Percentiles rank a stretch among this genome's conserved stretches.
Evolutionary conservation across 805 yeast genomes (phyloP).

Genomic region (Tetrapisispora namnaoensis): DNA sequence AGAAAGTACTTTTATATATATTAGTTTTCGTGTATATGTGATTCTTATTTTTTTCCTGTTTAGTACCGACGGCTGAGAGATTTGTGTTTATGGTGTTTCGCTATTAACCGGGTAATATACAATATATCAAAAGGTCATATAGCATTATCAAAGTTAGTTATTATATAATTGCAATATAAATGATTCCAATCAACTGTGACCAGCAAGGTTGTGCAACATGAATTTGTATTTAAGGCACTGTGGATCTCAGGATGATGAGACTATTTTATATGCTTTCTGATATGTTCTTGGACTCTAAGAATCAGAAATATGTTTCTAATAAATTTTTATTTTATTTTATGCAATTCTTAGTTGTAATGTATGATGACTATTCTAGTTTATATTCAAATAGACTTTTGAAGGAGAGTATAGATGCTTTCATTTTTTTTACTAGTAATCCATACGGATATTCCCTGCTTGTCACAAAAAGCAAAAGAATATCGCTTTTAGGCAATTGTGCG

Average conservation of each 20-base stretch:
- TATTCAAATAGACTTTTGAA: constrained; percentile 19
- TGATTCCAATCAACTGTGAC: too few species aligned
- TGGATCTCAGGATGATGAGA: too few species aligned
- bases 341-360: neutral
- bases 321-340: too few species aligned
- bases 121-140: neutral
- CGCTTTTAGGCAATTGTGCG: constrained; percentile 23
- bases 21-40: neutral
- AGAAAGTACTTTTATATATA: neutral
- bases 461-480: constrained; percentile 20
- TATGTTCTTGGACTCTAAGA: too few species aligned
- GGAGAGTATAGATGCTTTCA: constrained; percentile 19
- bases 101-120: neutral
- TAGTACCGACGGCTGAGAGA: neutral
- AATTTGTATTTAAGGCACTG: too few species aligned
- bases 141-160: too few species aligned
- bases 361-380: constrained; percentile 11
- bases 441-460: constrained; percentile 21
- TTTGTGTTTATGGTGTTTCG: neutral
- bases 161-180: too few species aligned
- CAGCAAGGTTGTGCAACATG: too few species aligned
- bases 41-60: neutral
- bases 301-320: too few species aligned
- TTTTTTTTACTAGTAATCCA: constrained; percentile 25
- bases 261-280: too few species aligned